Conservation (phyloP, 2,329 filamentous ascomycete genomes). For the Amesomyces nigricolor region DNA sequence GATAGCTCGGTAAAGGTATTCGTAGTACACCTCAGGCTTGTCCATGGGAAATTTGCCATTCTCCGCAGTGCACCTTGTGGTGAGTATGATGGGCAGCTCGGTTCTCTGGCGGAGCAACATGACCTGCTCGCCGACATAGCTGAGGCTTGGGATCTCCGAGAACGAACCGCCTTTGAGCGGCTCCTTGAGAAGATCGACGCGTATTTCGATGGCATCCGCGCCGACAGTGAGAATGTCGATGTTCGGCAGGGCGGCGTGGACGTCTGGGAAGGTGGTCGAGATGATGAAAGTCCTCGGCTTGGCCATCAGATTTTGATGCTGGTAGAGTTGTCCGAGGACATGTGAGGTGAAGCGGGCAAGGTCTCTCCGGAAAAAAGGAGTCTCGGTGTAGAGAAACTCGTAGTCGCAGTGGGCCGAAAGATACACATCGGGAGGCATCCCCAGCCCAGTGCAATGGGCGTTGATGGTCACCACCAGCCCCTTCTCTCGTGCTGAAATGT, state of each 20-base stretch:
- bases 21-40: slow-evolving; percentile 66
- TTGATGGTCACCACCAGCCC: slow-evolving; percentile 64
- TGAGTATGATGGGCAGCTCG: slow-evolving; percentile 86
- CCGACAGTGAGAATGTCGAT: slow-evolving; percentile 83
- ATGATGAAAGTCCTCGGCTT: slow-evolving; percentile 79
- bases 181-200: slow-evolving; percentile 76
- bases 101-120: slow-evolving; percentile 79
- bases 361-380: slow-evolving; percentile 67
- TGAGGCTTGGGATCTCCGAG: slow-evolving; percentile 66
- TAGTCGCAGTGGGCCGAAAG: slow-evolving; percentile 71
- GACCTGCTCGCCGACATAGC: slow-evolving; percentile 80
- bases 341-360: slow-evolving; percentile 74
- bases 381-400: slow-evolving; percentile 76
- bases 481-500: slow-evolving; percentile 54
- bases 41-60: slow-evolving; percentile 84
- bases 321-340: slow-evolving; percentile 70
- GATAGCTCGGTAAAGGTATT: slow-evolving; percentile 76
- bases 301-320: slow-evolving; percentile 69
- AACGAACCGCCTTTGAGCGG: slow-evolving; percentile 57
- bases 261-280: slow-evolving; percentile 82
- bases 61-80: slow-evolving; percentile 72
- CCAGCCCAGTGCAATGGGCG: slow-evolving; percentile 67
- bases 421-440: slow-evolving; percentile 60
- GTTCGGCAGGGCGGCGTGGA: slow-evolving; percentile 75
- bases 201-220: slow-evolving; percentile 77